phyloP scores from a whole-genome alignment of 352 stramenopile species.

The Phytopythium chamaehyphon region DNA sequence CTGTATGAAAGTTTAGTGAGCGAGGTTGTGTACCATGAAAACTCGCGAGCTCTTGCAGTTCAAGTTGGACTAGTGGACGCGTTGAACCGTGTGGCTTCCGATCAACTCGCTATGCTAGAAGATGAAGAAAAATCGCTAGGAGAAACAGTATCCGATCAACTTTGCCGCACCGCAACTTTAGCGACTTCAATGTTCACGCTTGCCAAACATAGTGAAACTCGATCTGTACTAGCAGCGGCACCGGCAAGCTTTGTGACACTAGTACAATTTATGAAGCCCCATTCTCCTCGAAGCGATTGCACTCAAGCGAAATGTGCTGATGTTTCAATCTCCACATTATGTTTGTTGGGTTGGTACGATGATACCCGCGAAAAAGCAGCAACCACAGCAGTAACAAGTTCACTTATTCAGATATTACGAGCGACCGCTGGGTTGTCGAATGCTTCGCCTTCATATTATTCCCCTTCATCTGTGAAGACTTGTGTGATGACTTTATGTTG shows the following conservation, averaged over 20 bases:
- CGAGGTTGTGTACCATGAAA: constrained; percentile 50
- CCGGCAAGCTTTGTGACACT: constrained; percentile 32
- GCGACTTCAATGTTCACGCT: constrained; percentile 56
- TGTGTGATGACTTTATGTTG: constrained; percentile 62
- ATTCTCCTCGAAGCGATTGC: constrained; percentile 22
- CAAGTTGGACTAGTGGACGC: constrained; percentile 52
- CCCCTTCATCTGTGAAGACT: constrained; percentile 24
- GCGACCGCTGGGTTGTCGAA: not conserved
- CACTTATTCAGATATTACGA: constrained; percentile 2
- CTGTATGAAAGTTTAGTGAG: constrained; percentile 44
- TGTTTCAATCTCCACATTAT: constrained; percentile 45
- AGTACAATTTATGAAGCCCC: constrained; percentile 23
- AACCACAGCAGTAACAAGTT: not conserved
- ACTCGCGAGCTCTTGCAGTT: constrained; percentile 45
- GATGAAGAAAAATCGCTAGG: constrained; percentile 1
- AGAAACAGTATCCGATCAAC: constrained; percentile 1
- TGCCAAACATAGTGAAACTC: constrained; percentile 40
- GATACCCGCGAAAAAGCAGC: constrained; percentile 25
- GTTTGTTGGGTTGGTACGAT: constrained; percentile 63
- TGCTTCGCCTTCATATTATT: constrained; percentile 3
- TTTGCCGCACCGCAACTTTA: constrained; percentile 13
- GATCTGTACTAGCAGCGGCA: constrained; percentile 27
- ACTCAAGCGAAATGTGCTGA: constrained; percentile 20
- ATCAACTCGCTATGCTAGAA: constrained; percentile 18
- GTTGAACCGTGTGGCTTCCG: constrained; percentile 23